A percentile compares a stretch with the other conserved stretches of the same genome.
Evolutionary conservation across 345 rosid genomes (phyloP).

Genomic region (Citrus medica): DNA sequence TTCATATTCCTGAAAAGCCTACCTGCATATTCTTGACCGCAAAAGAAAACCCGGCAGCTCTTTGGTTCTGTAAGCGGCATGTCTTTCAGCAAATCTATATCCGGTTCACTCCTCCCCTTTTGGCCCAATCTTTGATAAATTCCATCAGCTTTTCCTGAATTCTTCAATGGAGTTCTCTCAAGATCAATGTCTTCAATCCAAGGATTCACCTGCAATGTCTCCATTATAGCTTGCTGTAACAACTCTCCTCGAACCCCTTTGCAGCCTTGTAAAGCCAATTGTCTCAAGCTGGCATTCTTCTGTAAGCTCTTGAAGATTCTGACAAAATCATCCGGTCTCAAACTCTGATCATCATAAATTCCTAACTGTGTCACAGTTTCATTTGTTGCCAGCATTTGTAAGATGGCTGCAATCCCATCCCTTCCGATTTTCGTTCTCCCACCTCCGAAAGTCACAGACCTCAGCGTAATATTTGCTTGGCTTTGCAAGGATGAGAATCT

Average conservation of each 20-base stretch:
- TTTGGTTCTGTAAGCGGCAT: conserved; percentile 83
- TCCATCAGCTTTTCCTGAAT: conserved; percentile 62
- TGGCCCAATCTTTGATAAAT: conserved; percentile 77
- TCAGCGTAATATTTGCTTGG: conserved; percentile 82
- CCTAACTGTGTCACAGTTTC: conserved; percentile 64
- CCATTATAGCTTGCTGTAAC: conserved; percentile 61
- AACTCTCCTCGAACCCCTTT: conserved; percentile 76
- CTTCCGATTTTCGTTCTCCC: conserved; percentile 66
- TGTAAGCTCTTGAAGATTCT: conserved; percentile 66
- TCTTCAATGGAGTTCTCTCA: conserved; percentile 69
- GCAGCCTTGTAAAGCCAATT: conserved; percentile 81
- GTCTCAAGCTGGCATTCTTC: conserved; percentile 71
- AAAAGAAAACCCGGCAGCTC: conserved; percentile 81
- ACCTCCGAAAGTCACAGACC: conserved; percentile 68
- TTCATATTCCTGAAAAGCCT: neutral
- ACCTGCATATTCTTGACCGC: conserved; percentile 97
- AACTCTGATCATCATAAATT: conserved; percentile 63
- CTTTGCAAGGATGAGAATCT: conserved; percentile 82
- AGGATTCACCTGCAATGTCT: conserved; percentile 81
- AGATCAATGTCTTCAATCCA: conserved; percentile 86
- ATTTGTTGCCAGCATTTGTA: conserved; percentile 71
- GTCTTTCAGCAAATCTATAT: conserved; percentile 67
- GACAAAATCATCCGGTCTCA: conserved; percentile 73
- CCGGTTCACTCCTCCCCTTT: conserved; percentile 55
- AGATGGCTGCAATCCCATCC: conserved; percentile 73